Conservation (phyloP, 148 eudicot genomes). For the Persicaria maculosa region DNA sequence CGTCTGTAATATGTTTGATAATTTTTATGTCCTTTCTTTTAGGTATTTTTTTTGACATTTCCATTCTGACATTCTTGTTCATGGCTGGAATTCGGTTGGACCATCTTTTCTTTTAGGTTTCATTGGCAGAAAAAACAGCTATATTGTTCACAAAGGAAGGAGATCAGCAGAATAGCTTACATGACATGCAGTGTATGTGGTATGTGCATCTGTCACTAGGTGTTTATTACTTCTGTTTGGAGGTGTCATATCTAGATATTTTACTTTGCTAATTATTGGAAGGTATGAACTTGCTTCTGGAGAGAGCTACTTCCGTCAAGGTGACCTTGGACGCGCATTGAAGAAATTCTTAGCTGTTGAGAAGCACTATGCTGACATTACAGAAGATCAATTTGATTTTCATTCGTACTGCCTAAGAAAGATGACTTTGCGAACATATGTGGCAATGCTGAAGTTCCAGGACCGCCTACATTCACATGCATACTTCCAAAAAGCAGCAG, state of each 20-base stretch:
- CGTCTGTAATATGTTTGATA: neutral
- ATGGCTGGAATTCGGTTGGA: neutral
- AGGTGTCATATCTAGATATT: neutral
- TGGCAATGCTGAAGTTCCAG: slow-evolving; percentile 92
- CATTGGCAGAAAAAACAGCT: slow-evolving; percentile 90
- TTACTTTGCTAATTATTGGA: slow-evolving; percentile 12
- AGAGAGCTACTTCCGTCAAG: slow-evolving; percentile 94
- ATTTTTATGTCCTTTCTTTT: neutral
- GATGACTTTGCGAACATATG: slow-evolving; percentile 92
- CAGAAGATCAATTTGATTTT: slow-evolving; percentile 97
- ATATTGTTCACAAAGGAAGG: slow-evolving; percentile 97
- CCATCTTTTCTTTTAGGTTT: slow-evolving; percentile 41
- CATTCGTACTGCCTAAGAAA: slow-evolving; percentile 97
- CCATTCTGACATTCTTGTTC: slow-evolving; percentile 1
- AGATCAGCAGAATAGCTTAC: slow-evolving; percentile 86
- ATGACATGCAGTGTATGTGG: slow-evolving; percentile 99
- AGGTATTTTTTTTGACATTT: neutral
- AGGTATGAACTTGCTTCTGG: slow-evolving; percentile 99
- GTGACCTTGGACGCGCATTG: slow-evolving; percentile 87
- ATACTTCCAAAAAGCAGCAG: slow-evolving; percentile 91
- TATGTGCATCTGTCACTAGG: slow-evolving; percentile 15
- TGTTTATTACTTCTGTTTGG: neutral
- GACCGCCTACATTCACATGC: slow-evolving; percentile 91
- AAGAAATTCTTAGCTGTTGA: slow-evolving; percentile 94
- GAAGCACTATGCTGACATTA: slow-evolving; percentile 96